A percentile compares a stretch with the other conserved stretches of the same genome.
Evolutionary conservation across 345 rosid genomes (phyloP).

Genomic region (Brassica nigra): DNA sequence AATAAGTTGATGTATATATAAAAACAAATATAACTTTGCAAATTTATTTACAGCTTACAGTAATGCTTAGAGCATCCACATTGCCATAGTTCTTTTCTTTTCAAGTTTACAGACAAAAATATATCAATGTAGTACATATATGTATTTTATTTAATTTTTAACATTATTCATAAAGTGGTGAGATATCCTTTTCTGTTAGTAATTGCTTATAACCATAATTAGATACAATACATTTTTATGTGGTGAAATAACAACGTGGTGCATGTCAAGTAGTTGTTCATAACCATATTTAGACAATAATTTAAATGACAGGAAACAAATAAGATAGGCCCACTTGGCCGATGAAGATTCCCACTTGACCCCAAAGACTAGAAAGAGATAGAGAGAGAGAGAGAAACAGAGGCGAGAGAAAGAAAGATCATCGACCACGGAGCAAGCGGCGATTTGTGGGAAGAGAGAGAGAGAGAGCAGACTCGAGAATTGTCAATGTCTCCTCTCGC

Average conservation of each 20-base stretch:
- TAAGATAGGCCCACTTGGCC: slow-evolving; percentile 27
- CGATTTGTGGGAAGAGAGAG: slow-evolving; percentile 17
- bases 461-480: slow-evolving; percentile 4
- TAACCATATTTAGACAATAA: neutral
- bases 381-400: neutral
- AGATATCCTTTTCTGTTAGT: neutral
- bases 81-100: too few relatives aligned
- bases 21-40: too few relatives aligned
- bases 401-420: slow-evolving; percentile 1
- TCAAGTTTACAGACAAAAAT: too few relatives aligned
- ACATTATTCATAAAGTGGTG: too few relatives aligned
- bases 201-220: neutral
- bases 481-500: slow-evolving; percentile 39
- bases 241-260: neutral
- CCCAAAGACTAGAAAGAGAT: slow-evolving; percentile 23
- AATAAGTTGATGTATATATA: too few relatives aligned
- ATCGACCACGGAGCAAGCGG: slow-evolving; percentile 31
- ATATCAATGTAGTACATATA: too few relatives aligned
- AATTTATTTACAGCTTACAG: too few relatives aligned
- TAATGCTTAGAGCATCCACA: too few relatives aligned
- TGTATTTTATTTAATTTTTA: too few relatives aligned
- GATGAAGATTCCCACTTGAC: slow-evolving; percentile 24
- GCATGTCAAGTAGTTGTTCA: neutral
- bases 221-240: neutral
- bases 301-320: neutral